phyloP scores from a whole-genome alignment of 192 early-diverging fungal genomes.

The Coemansia biformis region DNA sequence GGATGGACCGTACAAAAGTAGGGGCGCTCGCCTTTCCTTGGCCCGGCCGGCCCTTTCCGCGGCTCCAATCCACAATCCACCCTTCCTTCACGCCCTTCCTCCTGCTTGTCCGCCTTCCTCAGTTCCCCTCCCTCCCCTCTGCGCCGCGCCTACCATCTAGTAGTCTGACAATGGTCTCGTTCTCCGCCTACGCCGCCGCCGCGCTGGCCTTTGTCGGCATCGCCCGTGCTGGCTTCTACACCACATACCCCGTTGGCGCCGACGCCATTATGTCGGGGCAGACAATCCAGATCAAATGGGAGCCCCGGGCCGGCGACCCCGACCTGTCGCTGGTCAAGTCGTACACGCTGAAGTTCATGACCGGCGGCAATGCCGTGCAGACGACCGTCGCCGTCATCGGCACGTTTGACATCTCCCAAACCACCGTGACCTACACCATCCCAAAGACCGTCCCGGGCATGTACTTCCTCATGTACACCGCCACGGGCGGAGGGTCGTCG shows the following conservation, averaged over 20 bases:
- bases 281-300: slow-evolving; percentile 42
- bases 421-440: slow-evolving; percentile 32
- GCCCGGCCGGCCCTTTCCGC: background rate
- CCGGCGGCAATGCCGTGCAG: slow-evolving; percentile 47
- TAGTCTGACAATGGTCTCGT: slow-evolving; percentile 30
- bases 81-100: background rate
- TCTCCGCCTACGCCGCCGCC: slow-evolving; percentile 25
- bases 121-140: background rate
- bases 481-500: slow-evolving; percentile 30
- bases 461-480: slow-evolving; percentile 51
- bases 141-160: background rate
- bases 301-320: slow-evolving; percentile 20
- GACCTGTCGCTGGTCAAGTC: slow-evolving; percentile 15
- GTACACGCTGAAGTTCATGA: slow-evolving; percentile 49
- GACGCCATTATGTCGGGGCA: slow-evolving; percentile 31
- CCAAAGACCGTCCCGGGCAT: slow-evolving; percentile 43
- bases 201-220: slow-evolving; percentile 29
- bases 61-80: background rate
- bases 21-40: background rate
- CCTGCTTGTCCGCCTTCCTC: slow-evolving; percentile 1
- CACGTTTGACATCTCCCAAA: slow-evolving; percentile 31
- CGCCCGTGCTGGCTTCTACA: slow-evolving; percentile 47
- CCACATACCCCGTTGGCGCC: slow-evolving; percentile 46
- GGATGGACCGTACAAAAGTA: too few relatives aligned
- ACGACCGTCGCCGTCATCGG: slow-evolving; percentile 43